Base-by-base conservation (phyloP, 345 rosid genomes). In the Raphanus raphanistrum region DNA sequence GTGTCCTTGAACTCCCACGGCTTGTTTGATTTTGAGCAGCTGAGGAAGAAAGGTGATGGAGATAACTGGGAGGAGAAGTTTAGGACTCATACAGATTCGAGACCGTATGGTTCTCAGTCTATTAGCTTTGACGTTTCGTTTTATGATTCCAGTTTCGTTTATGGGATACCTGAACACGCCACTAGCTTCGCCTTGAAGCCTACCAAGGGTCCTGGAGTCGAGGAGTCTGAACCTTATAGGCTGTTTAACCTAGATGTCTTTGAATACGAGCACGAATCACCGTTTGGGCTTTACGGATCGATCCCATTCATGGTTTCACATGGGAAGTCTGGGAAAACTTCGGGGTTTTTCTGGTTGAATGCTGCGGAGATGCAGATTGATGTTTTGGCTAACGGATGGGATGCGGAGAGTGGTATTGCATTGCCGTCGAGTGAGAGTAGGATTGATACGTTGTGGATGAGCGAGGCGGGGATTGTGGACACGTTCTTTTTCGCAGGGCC, bases 351-450 rank as follows among this genome's bases (percentile, higher is more conserved):
- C 79, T 96, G 99, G 99, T 71, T 96, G 77, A 96, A 96, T 81
- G 96, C 98, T 17, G 99, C 99, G 0, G 99, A 96, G 80, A 96
- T 96, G 99, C 98, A 96, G 85, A 93, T 96, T 83, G 99, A 96
- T 84, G 98, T 96, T 12, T 72, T 96, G 69, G 96, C 84, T 2
- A 85, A 81, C 54, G 98, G 97, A 9, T 96, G 99, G 99, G 89
- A 91, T 84, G 90, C 92, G 0, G 98, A 89, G 66, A 84, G 87
- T 64, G 86, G 88, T 41, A 85, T 91, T 79, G 70, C 85, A 13
- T 76, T 87, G 76, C 95, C 93, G 59, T 85, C 95, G 0, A 76
- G 80, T 15, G 87, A 85, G 81, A 83, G 82, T 55, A 86, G 90
- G 66, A 84, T 93, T 1, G 98, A 96, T 69, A 96, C 99, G 0